phyloP scores from a whole-genome alignment of 164 flowering plant genomes.

The Protea cynaroides region DNA sequence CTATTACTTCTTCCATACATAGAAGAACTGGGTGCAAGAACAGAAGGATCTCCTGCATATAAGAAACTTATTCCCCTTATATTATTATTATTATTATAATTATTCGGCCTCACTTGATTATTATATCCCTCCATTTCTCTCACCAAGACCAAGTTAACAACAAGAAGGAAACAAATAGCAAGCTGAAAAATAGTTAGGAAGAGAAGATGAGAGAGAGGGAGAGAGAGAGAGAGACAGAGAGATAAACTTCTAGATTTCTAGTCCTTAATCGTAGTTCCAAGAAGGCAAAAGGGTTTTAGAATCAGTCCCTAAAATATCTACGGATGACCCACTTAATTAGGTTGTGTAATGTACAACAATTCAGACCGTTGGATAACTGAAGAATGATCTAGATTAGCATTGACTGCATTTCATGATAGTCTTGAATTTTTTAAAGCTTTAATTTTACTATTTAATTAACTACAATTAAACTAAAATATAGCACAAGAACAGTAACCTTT shows the following conservation, averaged over 20 bases:
- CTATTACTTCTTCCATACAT: conserved; percentile 29
- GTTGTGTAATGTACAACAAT: no score
- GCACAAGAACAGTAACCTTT: no score
- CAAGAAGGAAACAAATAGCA: not conserved
- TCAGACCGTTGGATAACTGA: no score
- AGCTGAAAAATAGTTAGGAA: not conserved
- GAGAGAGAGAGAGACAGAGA: not conserved
- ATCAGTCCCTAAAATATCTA: no score
- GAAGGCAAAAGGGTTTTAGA: no score
- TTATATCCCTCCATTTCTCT: conserved; percentile 47
- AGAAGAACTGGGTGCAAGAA: conserved; percentile 30
- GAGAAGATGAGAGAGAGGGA: not conserved
- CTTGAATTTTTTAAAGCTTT: no score
- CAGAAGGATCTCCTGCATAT: conserved; percentile 21
- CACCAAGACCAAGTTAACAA: conserved; percentile 6
- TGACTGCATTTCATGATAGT: no score
- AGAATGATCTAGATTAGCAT: no score
- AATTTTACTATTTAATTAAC: no score
- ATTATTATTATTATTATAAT: conserved; percentile 13
- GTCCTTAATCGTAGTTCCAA: not conserved
- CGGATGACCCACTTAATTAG: no score
- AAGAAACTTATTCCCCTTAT: conserved; percentile 41
- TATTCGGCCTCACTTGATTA: conserved; percentile 29
- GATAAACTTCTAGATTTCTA: not conserved
- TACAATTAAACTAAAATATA: no score